A percentile compares a stretch with the other conserved stretches of the same genome.
Evolutionary conservation across 768 basidiomycete species (phyloP).

Genomic region (Macrolepiota dolichaula): DNA sequence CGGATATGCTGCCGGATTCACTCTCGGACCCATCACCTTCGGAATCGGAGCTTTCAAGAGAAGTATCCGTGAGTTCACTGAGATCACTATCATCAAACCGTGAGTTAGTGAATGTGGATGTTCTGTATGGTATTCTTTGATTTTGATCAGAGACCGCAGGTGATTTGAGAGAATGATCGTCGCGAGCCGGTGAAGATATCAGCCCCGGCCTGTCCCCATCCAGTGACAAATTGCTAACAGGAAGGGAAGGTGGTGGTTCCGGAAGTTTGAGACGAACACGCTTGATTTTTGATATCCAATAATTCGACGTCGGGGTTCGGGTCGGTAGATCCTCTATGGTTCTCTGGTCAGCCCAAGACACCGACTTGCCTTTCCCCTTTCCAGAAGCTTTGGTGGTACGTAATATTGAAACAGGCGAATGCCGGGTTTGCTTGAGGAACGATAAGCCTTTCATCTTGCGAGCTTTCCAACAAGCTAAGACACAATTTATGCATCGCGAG

Average conservation of each 20-base stretch:
- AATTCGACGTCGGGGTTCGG: not conserved
- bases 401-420: not conserved
- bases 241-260: not conserved
- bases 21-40: slow-evolving; percentile 11
- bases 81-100: slow-evolving; percentile 28
- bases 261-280: slow-evolving; percentile 6
- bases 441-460: not conserved
- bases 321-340: not conserved
- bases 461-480: not conserved
- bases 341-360: slow-evolving; percentile 32
- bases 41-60: slow-evolving; percentile 17
- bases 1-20: not conserved
- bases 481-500: not conserved
- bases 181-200: not conserved
- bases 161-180: not conserved
- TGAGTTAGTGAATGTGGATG: not conserved
- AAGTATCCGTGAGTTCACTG: slow-evolving; percentile 22
- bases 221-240: not conserved
- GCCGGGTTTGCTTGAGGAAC: not conserved
- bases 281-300: not conserved
- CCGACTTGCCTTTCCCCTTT: slow-evolving; percentile 22
- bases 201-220: not conserved
- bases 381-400: not conserved
- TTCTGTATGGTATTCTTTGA: slow-evolving; percentile 5
- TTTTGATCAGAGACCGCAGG: slow-evolving; percentile 3